These are phyloP conservation scores for Aureobasidium subglaciale DNA, from an alignment of 2,329 filamentous ascomycete genomes.

Conservation along the genomic window DNA sequence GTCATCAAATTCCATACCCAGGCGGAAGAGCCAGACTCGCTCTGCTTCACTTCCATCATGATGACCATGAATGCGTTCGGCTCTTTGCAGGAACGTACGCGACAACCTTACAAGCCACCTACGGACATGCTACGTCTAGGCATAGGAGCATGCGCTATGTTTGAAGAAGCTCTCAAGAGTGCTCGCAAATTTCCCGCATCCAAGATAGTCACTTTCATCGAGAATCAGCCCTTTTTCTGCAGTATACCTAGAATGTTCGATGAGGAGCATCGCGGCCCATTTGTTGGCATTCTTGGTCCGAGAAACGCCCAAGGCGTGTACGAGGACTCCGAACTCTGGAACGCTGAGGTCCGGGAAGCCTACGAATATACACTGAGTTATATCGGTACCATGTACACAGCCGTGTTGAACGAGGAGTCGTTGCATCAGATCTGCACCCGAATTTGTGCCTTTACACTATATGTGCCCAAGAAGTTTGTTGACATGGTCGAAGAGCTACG, in stretches of 20 bases:
- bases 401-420: constrained; percentile 22
- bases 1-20: constrained; percentile 20
- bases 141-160: constrained; percentile 23
- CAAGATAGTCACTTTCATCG: constrained; percentile 3
- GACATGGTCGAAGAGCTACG: constrained; percentile 26
- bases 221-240: constrained; percentile 4
- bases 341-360: constrained; percentile 20
- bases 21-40: constrained; percentile 26
- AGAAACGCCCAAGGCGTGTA: neutral
- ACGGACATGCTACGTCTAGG: constrained; percentile 29
- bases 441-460: constrained; percentile 28
- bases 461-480: constrained; percentile 26
- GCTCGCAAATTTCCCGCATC: constrained; percentile 19
- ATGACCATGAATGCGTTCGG: constrained; percentile 26
- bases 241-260: constrained; percentile 22
- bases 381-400: constrained; percentile 24
- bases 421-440: constrained; percentile 24
- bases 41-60: constrained; percentile 22
- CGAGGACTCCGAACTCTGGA: constrained; percentile 11
- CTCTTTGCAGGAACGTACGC: constrained; percentile 24
- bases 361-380: constrained; percentile 26
- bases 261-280: constrained; percentile 20
- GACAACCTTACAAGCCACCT: constrained; percentile 25
- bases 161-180: constrained; percentile 21
- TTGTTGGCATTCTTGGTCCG: constrained; percentile 19